Conservation (phyloP, 305 asterid genomes). For the Nicotiana rustica region DNA sequence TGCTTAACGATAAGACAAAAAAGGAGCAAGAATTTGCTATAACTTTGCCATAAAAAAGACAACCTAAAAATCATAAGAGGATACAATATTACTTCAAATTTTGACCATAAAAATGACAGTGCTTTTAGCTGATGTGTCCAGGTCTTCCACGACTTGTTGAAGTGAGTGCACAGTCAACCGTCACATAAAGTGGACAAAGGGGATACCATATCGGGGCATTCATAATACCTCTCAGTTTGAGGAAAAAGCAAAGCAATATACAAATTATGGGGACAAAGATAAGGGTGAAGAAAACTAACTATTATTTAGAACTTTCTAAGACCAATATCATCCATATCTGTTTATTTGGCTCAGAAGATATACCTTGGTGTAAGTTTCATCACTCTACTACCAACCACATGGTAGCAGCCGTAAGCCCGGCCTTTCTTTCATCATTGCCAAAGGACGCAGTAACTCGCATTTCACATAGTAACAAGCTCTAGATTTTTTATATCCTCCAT, state of each 20-base stretch:
- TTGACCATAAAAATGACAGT: neutral
- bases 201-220: neutral
- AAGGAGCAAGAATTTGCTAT: neutral
- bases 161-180: neutral
- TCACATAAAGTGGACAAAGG: neutral
- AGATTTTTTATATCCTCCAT: neutral
- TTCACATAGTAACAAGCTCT: conserved; percentile 19
- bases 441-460: conserved; percentile 34
- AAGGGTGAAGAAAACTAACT: neutral
- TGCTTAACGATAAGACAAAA: neutral
- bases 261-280: neutral
- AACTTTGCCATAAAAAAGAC: neutral
- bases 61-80: neutral
- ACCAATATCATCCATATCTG: conserved; percentile 36
- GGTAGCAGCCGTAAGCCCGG: conserved; percentile 87
- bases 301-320: neutral
- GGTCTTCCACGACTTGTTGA: neutral
- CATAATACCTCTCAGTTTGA: neutral
- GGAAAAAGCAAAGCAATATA: conserved; percentile 13
- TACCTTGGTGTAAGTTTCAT: conserved; percentile 57
- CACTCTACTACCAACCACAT: conserved; percentile 78
- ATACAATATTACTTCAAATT: neutral
- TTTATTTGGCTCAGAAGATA: conserved; percentile 72
- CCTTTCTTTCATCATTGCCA: conserved; percentile 88
- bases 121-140: neutral